Conservation (phyloP, 345 rosid genomes). For the Syzygium oleosum region DNA sequence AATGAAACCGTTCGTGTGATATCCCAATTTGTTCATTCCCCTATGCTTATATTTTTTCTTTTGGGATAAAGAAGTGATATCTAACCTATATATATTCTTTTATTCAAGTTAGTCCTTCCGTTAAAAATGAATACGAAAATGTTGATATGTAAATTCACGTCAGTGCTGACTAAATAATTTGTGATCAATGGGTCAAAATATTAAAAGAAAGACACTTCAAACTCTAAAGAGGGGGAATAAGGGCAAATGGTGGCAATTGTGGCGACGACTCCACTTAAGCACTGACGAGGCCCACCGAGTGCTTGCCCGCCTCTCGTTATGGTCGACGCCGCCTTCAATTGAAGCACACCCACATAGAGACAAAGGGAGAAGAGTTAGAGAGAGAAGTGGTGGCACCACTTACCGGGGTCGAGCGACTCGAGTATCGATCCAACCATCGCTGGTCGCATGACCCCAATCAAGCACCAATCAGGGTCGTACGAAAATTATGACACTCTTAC, state of each 20-base stretch:
- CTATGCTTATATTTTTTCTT: too few relatives aligned
- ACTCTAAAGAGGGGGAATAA: too few relatives aligned
- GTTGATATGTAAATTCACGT: neutral
- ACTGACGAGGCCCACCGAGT: neutral
- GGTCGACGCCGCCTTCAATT: too few relatives aligned
- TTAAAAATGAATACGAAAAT: too few relatives aligned
- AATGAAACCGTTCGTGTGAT: neutral
- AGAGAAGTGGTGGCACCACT: neutral
- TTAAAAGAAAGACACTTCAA: neutral
- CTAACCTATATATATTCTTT: neutral
- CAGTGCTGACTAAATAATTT: too few relatives aligned
- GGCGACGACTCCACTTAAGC: neutral
- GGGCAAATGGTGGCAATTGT: too few relatives aligned
- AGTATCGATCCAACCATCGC: neutral
- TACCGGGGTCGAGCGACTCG: neutral
- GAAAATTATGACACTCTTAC: too few relatives aligned
- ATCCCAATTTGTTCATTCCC: neutral
- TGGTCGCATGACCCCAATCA: too few relatives aligned
- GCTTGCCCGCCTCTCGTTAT: neutral
- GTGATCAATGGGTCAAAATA: too few relatives aligned
- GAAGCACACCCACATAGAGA: too few relatives aligned
- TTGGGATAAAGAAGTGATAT: neutral
- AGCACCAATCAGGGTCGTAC: too few relatives aligned
- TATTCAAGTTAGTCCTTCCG: neutral
- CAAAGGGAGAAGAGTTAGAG: neutral